Evolutionary conservation across 257 asterid species (phyloP).

Genomic region (Ligustrum vulgare): DNA sequence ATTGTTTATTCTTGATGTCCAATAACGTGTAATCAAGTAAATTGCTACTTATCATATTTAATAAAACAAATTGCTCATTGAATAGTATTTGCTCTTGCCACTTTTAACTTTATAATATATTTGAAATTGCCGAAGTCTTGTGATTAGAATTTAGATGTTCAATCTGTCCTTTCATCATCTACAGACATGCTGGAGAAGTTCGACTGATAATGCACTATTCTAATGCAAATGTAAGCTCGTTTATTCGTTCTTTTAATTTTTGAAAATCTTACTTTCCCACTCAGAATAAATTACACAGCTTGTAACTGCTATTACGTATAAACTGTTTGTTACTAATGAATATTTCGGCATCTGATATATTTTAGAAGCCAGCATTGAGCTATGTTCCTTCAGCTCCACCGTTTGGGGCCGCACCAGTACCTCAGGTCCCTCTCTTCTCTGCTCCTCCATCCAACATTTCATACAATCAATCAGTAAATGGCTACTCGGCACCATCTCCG

Average conservation of each 20-base stretch:
- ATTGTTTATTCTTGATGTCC: neutral
- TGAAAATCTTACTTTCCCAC: neutral
- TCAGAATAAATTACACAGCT: neutral
- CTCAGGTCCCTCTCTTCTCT: constrained; percentile 34
- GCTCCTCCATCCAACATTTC: constrained; percentile 38
- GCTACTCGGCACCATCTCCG: constrained; percentile 35
- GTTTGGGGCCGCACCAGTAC: constrained; percentile 24
- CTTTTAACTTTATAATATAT: neutral
- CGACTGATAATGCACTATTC: constrained; percentile 82
- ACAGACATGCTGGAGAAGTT: constrained; percentile 90
- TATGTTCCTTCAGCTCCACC: constrained; percentile 42
- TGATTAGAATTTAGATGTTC: constrained; percentile 3
- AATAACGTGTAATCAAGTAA: neutral
- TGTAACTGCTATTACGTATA: neutral
- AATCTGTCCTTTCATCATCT: constrained; percentile 16
- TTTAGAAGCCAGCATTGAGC: constrained; percentile 43
- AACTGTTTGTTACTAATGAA: constrained; percentile 5
- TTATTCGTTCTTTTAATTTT: neutral
- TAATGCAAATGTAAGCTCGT: constrained; percentile 56
- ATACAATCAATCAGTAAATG: constrained; percentile 31
- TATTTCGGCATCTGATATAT: neutral
- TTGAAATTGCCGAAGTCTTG: neutral
- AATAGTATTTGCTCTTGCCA: neutral
- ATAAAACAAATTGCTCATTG: neutral
- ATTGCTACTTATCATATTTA: neutral